These are phyloP conservation scores for Teratosphaeria gauchensis DNA, from an alignment of 2,329 filamentous ascomycete species.

Conservation along the genomic window DNA sequence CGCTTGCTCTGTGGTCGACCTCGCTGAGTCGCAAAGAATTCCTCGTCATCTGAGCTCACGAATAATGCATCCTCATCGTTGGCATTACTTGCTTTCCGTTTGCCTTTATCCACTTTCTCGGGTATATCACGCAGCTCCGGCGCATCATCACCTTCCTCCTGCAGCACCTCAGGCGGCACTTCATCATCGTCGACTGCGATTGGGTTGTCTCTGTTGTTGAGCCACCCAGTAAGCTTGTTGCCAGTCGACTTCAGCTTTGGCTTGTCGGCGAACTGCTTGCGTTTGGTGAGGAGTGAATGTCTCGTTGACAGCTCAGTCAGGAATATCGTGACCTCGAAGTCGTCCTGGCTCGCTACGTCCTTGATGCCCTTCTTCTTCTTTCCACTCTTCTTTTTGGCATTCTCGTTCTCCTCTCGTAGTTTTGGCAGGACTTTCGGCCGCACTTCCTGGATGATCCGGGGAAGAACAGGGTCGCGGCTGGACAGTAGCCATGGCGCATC, in stretches of 20 bases:
- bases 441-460: conserved; percentile 74
- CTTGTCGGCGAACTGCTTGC: conserved; percentile 56
- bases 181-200: conserved; percentile 33
- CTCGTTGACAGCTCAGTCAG: conserved; percentile 75
- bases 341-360: conserved; percentile 81
- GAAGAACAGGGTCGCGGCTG: conserved; percentile 63
- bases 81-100: conserved; percentile 13
- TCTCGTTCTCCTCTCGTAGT: conserved; percentile 70
- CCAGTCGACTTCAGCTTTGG: conserved; percentile 35
- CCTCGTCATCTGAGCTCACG: conserved; percentile 28
- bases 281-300: conserved; percentile 77
- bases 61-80: conserved; percentile 25
- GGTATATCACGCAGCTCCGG: conserved; percentile 50
- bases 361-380: conserved; percentile 66
- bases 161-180: conserved; percentile 36
- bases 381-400: conserved; percentile 49
- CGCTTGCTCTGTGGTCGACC: conserved; percentile 12
- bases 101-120: conserved; percentile 25
- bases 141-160: conserved; percentile 49
- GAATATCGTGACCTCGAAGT: conserved; percentile 93
- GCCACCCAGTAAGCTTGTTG: conserved; percentile 38
- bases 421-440: conserved; percentile 83
- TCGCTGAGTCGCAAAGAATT: conserved; percentile 23
- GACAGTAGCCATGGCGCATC: conserved; percentile 78
- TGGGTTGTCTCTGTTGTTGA: conserved; percentile 33